These are phyloP conservation scores for Metarhizium sp. DNA, from an alignment of 2,329 filamentous ascomycete species.

Conservation along the genomic window DNA sequence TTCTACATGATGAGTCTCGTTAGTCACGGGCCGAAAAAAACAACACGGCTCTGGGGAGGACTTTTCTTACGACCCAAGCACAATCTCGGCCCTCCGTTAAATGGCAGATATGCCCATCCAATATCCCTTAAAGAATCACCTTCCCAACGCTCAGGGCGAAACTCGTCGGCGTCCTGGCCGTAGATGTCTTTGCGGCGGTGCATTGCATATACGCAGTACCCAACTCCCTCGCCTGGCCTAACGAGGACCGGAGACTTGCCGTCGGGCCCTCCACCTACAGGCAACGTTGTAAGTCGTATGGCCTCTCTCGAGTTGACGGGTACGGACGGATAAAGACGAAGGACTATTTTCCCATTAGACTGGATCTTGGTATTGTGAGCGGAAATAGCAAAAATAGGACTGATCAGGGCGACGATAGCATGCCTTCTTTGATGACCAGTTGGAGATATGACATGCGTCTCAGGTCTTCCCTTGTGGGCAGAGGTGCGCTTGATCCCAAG, in stretches of 20 bases:
- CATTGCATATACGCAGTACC: slow-evolving; percentile 20
- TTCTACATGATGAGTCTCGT: slow-evolving; percentile 9
- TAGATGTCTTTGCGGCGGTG: slow-evolving; percentile 25
- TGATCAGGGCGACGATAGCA: slow-evolving; percentile 2
- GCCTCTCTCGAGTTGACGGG: slow-evolving; percentile 23
- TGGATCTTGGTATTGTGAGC: neutral
- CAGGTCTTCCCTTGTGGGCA: slow-evolving; percentile 5
- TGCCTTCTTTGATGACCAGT: slow-evolving; percentile 12
- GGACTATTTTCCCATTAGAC: slow-evolving; percentile 2
- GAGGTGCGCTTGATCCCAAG: slow-evolving; percentile 3
- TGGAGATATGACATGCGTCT: slow-evolving; percentile 16
- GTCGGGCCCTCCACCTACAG: slow-evolving; percentile 25
- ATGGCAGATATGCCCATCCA: slow-evolving; percentile 25
- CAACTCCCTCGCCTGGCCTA: slow-evolving; percentile 16
- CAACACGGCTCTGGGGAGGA: neutral
- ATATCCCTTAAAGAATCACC: slow-evolving; percentile 13
- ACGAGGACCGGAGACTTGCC: slow-evolving; percentile 22
- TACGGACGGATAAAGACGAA: slow-evolving; percentile 25
- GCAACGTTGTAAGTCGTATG: slow-evolving; percentile 21
- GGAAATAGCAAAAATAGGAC: neutral
- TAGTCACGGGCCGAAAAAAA: neutral
- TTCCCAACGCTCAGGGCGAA: slow-evolving; percentile 28
- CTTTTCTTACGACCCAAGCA: slow-evolving; percentile 18
- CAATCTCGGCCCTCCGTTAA: slow-evolving; percentile 26
- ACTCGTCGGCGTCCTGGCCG: slow-evolving; percentile 24